Percentiles rank a stretch among this genome's conserved stretches.
Conservation (phyloP, 768 basidiomycete genomes). For the Cubamyces lactineus region DNA sequence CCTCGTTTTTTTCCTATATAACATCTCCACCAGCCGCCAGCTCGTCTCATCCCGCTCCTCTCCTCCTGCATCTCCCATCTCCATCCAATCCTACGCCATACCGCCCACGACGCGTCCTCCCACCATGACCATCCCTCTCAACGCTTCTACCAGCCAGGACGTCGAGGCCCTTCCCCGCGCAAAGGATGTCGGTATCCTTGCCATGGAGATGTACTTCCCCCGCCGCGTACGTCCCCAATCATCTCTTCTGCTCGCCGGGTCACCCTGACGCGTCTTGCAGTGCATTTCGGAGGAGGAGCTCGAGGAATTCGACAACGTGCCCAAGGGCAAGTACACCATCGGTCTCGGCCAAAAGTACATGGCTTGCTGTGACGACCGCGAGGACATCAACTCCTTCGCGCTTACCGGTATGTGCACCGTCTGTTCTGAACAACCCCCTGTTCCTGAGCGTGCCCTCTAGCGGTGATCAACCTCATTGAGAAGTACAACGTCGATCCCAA, state of each 20-base stretch:
- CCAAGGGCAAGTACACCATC: slow-evolving; percentile 98
- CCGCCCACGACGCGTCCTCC: slow-evolving; percentile 2
- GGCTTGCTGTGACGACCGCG: slow-evolving; percentile 98
- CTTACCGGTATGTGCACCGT: slow-evolving; percentile 72
- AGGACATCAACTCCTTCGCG: slow-evolving; percentile 98
- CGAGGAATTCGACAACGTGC: slow-evolving; percentile 91
- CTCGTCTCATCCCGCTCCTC: slow-evolving; percentile 12
- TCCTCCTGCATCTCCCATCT: neutral
- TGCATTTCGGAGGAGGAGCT: slow-evolving; percentile 96
- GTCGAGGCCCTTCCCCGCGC: slow-evolving; percentile 55
- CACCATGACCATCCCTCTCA: slow-evolving; percentile 35
- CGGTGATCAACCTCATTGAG: slow-evolving; percentile 84
- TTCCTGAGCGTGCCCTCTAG: slow-evolving; percentile 43
- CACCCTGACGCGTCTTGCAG: slow-evolving; percentile 42
- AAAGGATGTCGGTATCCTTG: slow-evolving; percentile 93
- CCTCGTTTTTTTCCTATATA: slow-evolving; percentile 28
- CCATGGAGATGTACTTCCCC: slow-evolving; percentile 94
- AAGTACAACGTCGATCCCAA: slow-evolving; percentile 96
- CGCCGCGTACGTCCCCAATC: slow-evolving; percentile 48
- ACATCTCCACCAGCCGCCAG: slow-evolving; percentile 19
- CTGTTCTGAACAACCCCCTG: neutral
- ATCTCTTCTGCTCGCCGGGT: neutral
- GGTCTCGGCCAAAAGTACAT: slow-evolving; percentile 97
- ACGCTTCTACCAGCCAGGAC: slow-evolving; percentile 29
- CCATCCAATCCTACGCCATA: slow-evolving; percentile 10